Evolutionary conservation across 2,329 filamentous ascomycete genomes (phyloP).

Genomic region (Neonectria neomacrospora): DNA sequence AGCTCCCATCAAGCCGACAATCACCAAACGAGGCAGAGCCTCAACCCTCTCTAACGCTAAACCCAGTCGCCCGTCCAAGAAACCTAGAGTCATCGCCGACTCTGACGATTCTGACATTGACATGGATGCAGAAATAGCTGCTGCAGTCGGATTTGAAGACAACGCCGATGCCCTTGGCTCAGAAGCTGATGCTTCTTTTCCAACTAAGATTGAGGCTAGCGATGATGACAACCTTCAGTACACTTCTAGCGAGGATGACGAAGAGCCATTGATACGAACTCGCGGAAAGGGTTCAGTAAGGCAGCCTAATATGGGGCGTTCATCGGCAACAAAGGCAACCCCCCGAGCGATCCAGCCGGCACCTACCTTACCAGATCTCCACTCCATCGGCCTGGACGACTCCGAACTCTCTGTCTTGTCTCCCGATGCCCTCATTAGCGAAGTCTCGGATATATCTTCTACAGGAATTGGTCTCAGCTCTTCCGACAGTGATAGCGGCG

Average conservation of each 20-base stretch:
- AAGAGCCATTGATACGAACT: constrained; percentile 39
- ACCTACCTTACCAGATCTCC: background rate
- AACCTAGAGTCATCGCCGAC: constrained; percentile 43
- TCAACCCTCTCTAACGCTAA: constrained; percentile 33
- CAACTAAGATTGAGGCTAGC: constrained; percentile 30
- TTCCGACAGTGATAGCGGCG: constrained; percentile 36
- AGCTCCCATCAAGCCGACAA: constrained; percentile 19
- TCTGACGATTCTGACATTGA: constrained; percentile 48
- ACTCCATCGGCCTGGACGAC: background rate
- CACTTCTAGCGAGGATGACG: constrained; percentile 46
- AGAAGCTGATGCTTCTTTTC: constrained; percentile 30
- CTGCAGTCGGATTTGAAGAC: constrained; percentile 34
- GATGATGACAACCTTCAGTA: constrained; percentile 31
- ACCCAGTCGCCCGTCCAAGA: constrained; percentile 46
- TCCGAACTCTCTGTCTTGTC: background rate
- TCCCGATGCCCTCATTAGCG: constrained; percentile 9
- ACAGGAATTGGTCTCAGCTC: constrained; percentile 18
- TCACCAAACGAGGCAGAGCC: constrained; percentile 42
- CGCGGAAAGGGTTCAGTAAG: background rate
- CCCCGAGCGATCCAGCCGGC: background rate
- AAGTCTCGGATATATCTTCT: constrained; percentile 16
- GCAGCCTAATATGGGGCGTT: background rate
- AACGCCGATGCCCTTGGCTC: constrained; percentile 26
- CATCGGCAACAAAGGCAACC: background rate
- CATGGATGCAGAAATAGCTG: constrained; percentile 48